phyloP scores from a whole-genome alignment of 345 rosid genomes.

The Geranium brycei region DNA sequence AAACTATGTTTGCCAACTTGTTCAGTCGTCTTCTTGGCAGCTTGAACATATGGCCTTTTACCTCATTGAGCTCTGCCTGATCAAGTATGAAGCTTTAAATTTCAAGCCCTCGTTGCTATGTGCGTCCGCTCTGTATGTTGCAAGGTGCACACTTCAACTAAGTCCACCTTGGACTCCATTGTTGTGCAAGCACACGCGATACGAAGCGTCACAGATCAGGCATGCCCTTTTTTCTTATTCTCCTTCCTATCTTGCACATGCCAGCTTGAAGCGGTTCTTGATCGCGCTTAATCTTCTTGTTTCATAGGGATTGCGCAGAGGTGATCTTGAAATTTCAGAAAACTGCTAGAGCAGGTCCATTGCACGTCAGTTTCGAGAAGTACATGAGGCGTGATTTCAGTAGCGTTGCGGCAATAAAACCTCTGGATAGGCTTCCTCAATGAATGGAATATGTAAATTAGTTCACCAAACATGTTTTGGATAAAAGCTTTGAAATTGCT shows the following conservation, averaged over 20 bases:
- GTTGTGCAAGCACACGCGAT: slow-evolving; percentile 49
- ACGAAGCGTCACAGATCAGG: slow-evolving; percentile 59
- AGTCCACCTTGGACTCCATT: slow-evolving; percentile 70
- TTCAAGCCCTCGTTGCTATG: slow-evolving; percentile 76
- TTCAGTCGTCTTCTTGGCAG: slow-evolving; percentile 23
- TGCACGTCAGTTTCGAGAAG: slow-evolving; percentile 68
- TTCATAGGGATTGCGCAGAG: slow-evolving; percentile 64
- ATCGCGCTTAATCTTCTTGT: background rate
- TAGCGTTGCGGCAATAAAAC: slow-evolving; percentile 46
- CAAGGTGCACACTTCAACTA: slow-evolving; percentile 55
- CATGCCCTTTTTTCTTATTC: slow-evolving; percentile 2
- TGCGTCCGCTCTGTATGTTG: slow-evolving; percentile 77
- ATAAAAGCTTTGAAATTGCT: background rate
- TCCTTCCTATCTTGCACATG: too few relatives aligned
- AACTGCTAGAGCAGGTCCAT: slow-evolving; percentile 41
- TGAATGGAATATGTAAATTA: slow-evolving; percentile 5
- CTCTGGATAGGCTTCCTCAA: slow-evolving; percentile 36
- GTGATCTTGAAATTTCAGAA: slow-evolving; percentile 65
- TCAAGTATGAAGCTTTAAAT: slow-evolving; percentile 64
- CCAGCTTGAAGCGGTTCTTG: background rate
- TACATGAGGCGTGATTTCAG: slow-evolving; percentile 36
- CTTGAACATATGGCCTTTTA: slow-evolving; percentile 77
- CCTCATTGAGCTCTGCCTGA: slow-evolving; percentile 72
- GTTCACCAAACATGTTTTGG: background rate
- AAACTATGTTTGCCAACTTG: background rate